Evolutionary conservation across 768 basidiomycete species (phyloP).

Genomic region (Boletus huronensis): DNA sequence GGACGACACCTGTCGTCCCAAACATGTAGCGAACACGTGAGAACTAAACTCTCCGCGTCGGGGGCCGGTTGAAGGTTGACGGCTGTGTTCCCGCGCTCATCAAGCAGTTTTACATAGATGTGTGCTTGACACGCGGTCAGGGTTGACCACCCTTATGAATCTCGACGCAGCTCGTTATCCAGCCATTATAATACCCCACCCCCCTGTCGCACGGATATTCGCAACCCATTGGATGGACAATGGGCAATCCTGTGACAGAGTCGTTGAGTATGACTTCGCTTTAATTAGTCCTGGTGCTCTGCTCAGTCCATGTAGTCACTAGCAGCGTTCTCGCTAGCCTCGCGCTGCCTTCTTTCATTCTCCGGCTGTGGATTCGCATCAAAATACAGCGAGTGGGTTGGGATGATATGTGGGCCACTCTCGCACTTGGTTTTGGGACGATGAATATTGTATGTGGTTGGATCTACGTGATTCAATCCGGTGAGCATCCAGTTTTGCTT

Average conservation of each 20-base stretch:
- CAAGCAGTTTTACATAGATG: not conserved
- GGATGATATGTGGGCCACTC: constrained; percentile 21
- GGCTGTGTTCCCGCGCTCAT: not conserved
- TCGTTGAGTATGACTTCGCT: not conserved
- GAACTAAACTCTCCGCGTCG: no score
- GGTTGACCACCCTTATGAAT: not conserved
- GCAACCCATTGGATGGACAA: not conserved
- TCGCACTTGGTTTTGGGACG: constrained; percentile 15
- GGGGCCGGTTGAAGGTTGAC: no score
- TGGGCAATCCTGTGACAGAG: not conserved
- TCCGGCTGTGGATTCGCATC: constrained; percentile 22
- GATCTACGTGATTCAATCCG: not conserved
- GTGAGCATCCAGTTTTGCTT: constrained; percentile 1
- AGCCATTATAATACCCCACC: not conserved
- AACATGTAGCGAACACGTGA: no score
- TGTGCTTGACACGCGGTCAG: not conserved
- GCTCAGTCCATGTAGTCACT: constrained; percentile 2
- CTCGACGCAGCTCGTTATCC: not conserved
- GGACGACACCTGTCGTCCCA: no score
- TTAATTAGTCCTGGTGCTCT: not conserved
- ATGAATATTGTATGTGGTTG: constrained; percentile 4
- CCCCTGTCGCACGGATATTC: not conserved
- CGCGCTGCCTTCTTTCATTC: constrained; percentile 10
- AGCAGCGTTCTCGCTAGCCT: constrained; percentile 1
- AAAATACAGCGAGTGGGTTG: constrained; percentile 17